Conservation (phyloP, 2,329 filamentous ascomycete species). For the Diaporthe citriasiana region DNA sequence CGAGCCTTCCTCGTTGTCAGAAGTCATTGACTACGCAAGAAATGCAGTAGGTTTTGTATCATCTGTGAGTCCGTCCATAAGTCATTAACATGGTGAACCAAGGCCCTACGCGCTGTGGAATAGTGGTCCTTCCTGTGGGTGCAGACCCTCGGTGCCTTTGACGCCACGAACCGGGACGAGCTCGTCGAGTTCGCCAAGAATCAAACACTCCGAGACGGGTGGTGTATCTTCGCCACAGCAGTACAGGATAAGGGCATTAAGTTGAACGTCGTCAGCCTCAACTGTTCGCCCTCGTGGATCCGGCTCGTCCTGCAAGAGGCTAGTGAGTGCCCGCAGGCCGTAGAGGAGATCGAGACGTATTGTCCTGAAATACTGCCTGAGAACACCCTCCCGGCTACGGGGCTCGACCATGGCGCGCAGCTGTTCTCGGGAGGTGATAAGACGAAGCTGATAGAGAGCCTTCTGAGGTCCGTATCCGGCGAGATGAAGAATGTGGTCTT, state of each 20-base stretch:
- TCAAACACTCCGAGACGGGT: conserved; percentile 5
- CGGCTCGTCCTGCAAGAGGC: neutral
- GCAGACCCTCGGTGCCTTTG: conserved; percentile 21
- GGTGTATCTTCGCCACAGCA: conserved; percentile 2
- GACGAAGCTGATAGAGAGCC: neutral
- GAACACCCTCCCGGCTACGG: neutral
- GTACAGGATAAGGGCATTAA: neutral
- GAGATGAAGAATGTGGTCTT: neutral
- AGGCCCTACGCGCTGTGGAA: conserved; percentile 10
- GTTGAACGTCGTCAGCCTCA: conserved; percentile 14
- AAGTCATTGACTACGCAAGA: conserved; percentile 1
- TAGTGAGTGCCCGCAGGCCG: neutral
- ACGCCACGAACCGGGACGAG: neutral
- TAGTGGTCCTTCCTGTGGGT: conserved; percentile 23
- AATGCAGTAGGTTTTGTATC: neutral
- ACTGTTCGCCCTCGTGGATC: conserved; percentile 17
- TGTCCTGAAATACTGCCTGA: conserved; percentile 6
- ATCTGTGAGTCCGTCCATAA: fast-evolving
- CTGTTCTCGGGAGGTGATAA: conserved; percentile 2
- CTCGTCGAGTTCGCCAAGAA: conserved; percentile 15
- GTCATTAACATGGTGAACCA: neutral
- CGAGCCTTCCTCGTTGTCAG: neutral
- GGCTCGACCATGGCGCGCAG: neutral
- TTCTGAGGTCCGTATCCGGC: neutral
- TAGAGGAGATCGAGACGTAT: conserved; percentile 3